Conservation (phyloP, 208 protist genomes). For the Trichomonas gallinae region DNA sequence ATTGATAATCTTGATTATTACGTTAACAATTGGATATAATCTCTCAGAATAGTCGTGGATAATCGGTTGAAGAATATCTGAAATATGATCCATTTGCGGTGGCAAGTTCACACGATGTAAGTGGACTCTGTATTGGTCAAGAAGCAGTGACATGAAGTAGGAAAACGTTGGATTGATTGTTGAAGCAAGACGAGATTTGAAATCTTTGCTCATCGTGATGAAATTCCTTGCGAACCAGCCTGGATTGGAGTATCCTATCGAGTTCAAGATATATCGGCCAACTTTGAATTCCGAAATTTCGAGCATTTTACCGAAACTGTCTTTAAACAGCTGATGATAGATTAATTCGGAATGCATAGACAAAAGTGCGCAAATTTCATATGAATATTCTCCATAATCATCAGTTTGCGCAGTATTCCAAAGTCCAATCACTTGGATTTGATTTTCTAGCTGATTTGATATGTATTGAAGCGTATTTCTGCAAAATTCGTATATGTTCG, state of each 20-base stretch:
- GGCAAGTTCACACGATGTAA: not conserved
- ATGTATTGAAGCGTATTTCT: not conserved
- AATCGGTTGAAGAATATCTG: not conserved
- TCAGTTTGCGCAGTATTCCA: not conserved
- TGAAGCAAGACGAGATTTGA: not conserved
- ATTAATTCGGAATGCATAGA: not conserved
- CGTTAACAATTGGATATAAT: not conserved
- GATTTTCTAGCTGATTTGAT: not conserved
- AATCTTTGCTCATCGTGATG: not conserved
- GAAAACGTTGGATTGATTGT: not conserved
- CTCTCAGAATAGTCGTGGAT: not conserved
- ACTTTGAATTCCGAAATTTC: not conserved
- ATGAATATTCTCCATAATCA: not conserved
- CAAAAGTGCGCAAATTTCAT: not conserved
- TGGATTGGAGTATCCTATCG: not conserved
- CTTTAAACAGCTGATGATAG: not conserved
- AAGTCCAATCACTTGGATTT: not conserved
- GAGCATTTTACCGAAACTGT: not conserved
- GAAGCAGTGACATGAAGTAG: not conserved
- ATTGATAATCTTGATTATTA: not conserved
- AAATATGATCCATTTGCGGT: not conserved
- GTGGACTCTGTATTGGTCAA: not conserved
- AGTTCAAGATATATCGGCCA: not conserved
- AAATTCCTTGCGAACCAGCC: not conserved
- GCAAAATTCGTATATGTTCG: not conserved